Evolutionary conservation across 179 eudicot genomes (phyloP), one percentile per base, ranked within the genome.

Genomic region (Vitellaria paradoxa): DNA sequence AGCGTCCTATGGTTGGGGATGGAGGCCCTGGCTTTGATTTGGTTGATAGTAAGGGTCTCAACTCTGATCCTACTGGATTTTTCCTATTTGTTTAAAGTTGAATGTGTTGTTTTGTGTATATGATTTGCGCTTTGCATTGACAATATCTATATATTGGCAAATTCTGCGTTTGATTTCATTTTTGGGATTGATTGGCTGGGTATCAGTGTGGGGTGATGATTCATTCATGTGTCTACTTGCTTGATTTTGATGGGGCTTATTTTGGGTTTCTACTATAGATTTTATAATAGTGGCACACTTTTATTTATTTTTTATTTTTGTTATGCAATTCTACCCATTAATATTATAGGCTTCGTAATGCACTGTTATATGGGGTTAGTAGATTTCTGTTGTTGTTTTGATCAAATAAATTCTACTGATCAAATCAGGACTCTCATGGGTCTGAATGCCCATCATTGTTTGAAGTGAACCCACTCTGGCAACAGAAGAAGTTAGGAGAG

Each of bases 381-480:
- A n/a, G 45, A 21, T 70, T 30, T 20, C n/a, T n/a, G n/a, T n/a
- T 21, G 12, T 47, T 68, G 0, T 42, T 49, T 40, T 49, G 42
- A n/a, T 69, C 20, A 10, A 23, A 7, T 49, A 37, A 17, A 14
- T 53, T 13, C 5, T 13, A n/a, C 40, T 69, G 26, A 46, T 68
- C n/a, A n/a, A n/a, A n/a, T n/a, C n/a, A 8, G 30, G 60, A 57
- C 49, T 37, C 21, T 40, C 1, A 18, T 50, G 18, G 21, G 21
- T 50, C 21, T 24, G 12, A 17, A 56, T 52, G 61, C 6, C 59
- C 7, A 49, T 70, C 52, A 49, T 20, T 47, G 72, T 49, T 89
- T 77, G 97, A 89, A 77, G 86, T 93, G 80, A 89, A 80, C 74
- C 90, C 90, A 23, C 68, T 77, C 63, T 91, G 95, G 92, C 89